Evolutionary conservation across 2,329 filamentous ascomycete species (phyloP).

Genomic region (Ophiosphaerella herpotricha): DNA sequence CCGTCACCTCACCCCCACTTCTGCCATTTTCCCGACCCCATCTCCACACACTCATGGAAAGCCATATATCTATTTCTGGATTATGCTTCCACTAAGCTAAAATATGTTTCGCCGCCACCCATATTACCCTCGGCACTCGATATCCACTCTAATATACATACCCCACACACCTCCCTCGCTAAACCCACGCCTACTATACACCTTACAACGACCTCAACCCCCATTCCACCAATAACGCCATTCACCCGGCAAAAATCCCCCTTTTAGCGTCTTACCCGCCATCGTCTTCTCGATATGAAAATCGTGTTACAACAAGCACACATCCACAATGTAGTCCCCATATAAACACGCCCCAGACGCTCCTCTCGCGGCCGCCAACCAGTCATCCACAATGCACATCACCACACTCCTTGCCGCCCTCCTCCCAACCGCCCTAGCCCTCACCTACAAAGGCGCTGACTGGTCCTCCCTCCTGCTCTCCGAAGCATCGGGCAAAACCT

Average conservation of each 20-base stretch:
- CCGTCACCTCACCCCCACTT: background rate
- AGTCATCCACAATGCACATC: conserved; percentile 31
- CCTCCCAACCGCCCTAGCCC: conserved; percentile 48
- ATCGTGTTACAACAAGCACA: too few species aligned
- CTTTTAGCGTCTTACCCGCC: background rate
- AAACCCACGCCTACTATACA: conserved; percentile 1
- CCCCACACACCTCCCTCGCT: conserved; percentile 1
- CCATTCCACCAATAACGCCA: background rate
- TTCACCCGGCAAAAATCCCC: background rate
- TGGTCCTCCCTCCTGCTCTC: conserved; percentile 71
- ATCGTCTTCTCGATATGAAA: background rate
- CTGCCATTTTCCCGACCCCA: background rate
- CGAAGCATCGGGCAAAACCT: conserved; percentile 64
- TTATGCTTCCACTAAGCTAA: too few species aligned
- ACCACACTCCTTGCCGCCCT: conserved; percentile 26
- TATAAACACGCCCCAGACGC: too few species aligned
- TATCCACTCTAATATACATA: background rate
- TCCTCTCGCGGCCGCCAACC: too few species aligned
- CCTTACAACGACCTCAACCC: background rate
- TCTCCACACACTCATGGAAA: background rate
- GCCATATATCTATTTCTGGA: background rate
- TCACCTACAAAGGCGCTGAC: conserved; percentile 70
- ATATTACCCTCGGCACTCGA: too few species aligned
- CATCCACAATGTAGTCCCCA: too few species aligned
- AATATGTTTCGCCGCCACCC: too few species aligned